These are phyloP conservation scores for Elasticomyces elasticus DNA, from an alignment of 495 filamentous ascomycete species.

Conservation along the genomic window DNA sequence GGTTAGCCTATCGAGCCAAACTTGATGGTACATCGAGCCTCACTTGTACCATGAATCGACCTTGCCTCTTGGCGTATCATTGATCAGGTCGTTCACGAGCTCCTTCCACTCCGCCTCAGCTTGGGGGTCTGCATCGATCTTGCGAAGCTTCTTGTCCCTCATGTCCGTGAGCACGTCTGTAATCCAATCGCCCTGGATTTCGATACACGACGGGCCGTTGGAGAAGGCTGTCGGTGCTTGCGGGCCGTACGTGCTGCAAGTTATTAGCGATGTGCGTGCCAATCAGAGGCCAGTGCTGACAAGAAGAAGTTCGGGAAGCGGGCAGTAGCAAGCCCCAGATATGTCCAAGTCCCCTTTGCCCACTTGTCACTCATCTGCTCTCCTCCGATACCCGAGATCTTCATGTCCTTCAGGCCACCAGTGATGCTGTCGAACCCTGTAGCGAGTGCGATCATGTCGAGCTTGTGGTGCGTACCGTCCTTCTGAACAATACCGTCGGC, in stretches of 20 bases:
- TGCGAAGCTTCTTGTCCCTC: slow-evolving; percentile 26
- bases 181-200: slow-evolving; percentile 47
- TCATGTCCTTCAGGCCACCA: slow-evolving; percentile 42
- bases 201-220: slow-evolving; percentile 43
- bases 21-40: no score
- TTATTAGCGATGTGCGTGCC: not conserved
- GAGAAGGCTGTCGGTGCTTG: slow-evolving; percentile 39
- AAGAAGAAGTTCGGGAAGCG: slow-evolving; percentile 49
- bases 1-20: no score
- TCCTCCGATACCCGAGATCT: slow-evolving; percentile 37
- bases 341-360: slow-evolving; percentile 36
- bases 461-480: slow-evolving; percentile 36
- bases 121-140: slow-evolving; percentile 34
- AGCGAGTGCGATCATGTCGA: slow-evolving; percentile 45
- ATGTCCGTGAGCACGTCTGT: slow-evolving; percentile 37
- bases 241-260: slow-evolving; percentile 32
- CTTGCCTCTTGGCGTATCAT: not conserved
- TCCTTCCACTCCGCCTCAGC: slow-evolving; percentile 35
- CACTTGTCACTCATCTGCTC: slow-evolving; percentile 39
- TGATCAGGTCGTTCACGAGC: slow-evolving; percentile 1
- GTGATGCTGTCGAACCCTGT: slow-evolving; percentile 49
- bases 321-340: slow-evolving; percentile 39
- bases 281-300: not conserved
- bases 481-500: slow-evolving; percentile 36
- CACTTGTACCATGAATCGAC: slow-evolving; percentile 29